Evolutionary conservation across 257 asterid genomes (phyloP).

Genomic region (Catharanthus roseus): DNA sequence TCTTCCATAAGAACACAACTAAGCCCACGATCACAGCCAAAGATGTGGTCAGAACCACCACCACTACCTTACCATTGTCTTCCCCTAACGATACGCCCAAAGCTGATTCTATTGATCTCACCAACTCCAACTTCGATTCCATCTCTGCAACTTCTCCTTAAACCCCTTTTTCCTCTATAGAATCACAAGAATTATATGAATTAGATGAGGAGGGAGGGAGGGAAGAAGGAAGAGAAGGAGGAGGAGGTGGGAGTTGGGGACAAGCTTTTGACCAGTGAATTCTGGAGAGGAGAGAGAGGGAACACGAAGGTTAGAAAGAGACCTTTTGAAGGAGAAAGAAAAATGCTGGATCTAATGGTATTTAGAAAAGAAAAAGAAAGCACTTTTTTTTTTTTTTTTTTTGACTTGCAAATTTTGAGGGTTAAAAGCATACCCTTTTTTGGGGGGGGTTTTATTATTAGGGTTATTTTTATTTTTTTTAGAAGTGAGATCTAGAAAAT

Average conservation of each 20-base stretch:
- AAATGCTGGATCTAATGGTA: neutral
- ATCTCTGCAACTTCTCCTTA: slow-evolving; percentile 2
- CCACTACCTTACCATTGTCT: slow-evolving; percentile 34
- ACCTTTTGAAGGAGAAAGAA: slow-evolving; percentile 4
- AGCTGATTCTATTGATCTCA: slow-evolving; percentile 49
- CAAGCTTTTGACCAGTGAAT: slow-evolving; percentile 17
- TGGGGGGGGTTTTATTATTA: no score
- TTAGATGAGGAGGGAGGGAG: no score
- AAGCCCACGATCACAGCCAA: slow-evolving; percentile 52
- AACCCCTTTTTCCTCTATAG: neutral
- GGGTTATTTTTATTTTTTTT: no score
- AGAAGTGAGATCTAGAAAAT: no score
- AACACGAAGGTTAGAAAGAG: neutral
- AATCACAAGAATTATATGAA: neutral
- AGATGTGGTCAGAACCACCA: slow-evolving; percentile 55
- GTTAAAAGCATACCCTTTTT: neutral
- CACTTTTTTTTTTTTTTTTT: neutral
- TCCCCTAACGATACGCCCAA: slow-evolving; percentile 51
- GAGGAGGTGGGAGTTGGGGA: neutral
- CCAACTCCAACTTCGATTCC: slow-evolving; percentile 49
- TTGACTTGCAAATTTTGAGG: neutral
- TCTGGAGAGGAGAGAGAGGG: slow-evolving; percentile 1
- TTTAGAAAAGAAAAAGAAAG: no score
- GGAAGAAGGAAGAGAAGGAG: neutral
- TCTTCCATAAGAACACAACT: slow-evolving; percentile 49